Percentiles rank a stretch among this genome's conserved stretches.
Evolutionary conservation across 2,329 filamentous ascomycete species (phyloP).

Genomic region (Colletotrichum eremochloae): DNA sequence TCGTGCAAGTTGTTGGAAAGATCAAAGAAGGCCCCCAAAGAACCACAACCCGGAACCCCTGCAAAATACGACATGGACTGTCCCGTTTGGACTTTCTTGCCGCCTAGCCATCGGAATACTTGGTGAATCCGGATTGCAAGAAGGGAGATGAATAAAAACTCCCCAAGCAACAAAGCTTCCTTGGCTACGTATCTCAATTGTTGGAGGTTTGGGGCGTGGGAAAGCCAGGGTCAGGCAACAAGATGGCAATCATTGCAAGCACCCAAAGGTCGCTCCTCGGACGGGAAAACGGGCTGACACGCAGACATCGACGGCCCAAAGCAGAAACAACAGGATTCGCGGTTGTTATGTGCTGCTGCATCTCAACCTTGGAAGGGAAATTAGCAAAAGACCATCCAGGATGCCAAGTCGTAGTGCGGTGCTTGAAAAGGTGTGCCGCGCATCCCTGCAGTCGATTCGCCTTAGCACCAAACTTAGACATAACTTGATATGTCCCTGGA

Average conservation of each 20-base stretch:
- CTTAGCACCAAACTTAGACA: slow-evolving; percentile 41
- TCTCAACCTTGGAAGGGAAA: slow-evolving; percentile 41
- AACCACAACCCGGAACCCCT: slow-evolving; percentile 10
- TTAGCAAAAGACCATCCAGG: slow-evolving; percentile 41
- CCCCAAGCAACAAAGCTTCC: slow-evolving; percentile 5
- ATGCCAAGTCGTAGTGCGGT: slow-evolving; percentile 37
- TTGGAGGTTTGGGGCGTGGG: not conserved
- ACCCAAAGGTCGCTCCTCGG: not conserved
- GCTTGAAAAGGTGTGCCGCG: slow-evolving; percentile 38
- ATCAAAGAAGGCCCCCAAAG: slow-evolving; percentile 6
- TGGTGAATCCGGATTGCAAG: slow-evolving; percentile 33
- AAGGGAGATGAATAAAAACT: slow-evolving; percentile 12
- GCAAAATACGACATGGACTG: slow-evolving; percentile 13
- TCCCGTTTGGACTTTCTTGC: slow-evolving; percentile 9
- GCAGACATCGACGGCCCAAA: slow-evolving; percentile 20
- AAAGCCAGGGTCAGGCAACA: not conserved
- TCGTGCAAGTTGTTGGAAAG: not conserved
- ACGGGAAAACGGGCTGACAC: slow-evolving; percentile 16
- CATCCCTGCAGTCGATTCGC: slow-evolving; percentile 35
- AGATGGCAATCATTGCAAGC: not conserved
- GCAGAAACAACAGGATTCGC: slow-evolving; percentile 34
- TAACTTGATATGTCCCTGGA: slow-evolving; percentile 35
- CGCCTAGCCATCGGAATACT: slow-evolving; percentile 24
- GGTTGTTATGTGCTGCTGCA: slow-evolving; percentile 37
- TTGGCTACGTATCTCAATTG: slow-evolving; percentile 1